These are phyloP conservation scores for Boechera divaricarpa DNA, from an alignment of 345 rosid species.

Conservation along the genomic window DNA sequence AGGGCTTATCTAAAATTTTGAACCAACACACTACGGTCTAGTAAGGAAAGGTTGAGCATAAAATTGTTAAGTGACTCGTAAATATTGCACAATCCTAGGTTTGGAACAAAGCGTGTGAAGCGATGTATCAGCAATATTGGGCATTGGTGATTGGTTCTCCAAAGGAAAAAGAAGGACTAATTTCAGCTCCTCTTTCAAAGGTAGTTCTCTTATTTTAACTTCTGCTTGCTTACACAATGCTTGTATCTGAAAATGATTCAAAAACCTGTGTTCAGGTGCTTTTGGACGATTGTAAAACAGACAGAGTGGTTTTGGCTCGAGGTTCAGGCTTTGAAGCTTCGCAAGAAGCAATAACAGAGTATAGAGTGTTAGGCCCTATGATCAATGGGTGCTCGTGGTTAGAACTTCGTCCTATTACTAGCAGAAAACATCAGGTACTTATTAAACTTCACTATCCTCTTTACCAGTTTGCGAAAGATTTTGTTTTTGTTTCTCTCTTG, in stretches of 20 bases:
- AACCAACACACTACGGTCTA: background rate
- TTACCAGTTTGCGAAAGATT: background rate
- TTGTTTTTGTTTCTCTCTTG: conserved; percentile 8
- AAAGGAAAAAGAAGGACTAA: conserved; percentile 75
- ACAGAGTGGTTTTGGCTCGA: conserved; percentile 76
- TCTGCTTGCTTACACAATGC: conserved; percentile 6
- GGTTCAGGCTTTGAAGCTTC: conserved; percentile 72
- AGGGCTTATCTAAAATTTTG: background rate
- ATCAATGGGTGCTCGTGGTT: conserved; percentile 95
- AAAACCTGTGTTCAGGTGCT: conserved; percentile 56
- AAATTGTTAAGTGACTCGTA: background rate
- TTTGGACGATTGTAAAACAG: conserved; percentile 91
- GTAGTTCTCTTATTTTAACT: conserved; percentile 44
- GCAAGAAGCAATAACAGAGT: conserved; percentile 83
- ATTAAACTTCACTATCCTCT: background rate
- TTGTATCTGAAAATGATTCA: conserved; percentile 15
- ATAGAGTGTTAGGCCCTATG: conserved; percentile 82
- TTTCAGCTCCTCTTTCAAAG: conserved; percentile 84
- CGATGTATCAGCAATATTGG: conserved; percentile 78
- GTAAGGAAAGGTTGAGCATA: conserved; percentile 2
- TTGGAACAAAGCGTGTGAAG: conserved; percentile 81
- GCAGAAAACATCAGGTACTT: conserved; percentile 90
- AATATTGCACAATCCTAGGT: conserved; percentile 52
- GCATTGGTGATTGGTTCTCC: conserved; percentile 92
- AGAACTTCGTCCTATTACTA: conserved; percentile 77